Evolutionary conservation across 495 filamentous ascomycete species (phyloP), one percentile per base, ranked within the genome.

Genomic region (Hapsidospora chrysogenum): DNA sequence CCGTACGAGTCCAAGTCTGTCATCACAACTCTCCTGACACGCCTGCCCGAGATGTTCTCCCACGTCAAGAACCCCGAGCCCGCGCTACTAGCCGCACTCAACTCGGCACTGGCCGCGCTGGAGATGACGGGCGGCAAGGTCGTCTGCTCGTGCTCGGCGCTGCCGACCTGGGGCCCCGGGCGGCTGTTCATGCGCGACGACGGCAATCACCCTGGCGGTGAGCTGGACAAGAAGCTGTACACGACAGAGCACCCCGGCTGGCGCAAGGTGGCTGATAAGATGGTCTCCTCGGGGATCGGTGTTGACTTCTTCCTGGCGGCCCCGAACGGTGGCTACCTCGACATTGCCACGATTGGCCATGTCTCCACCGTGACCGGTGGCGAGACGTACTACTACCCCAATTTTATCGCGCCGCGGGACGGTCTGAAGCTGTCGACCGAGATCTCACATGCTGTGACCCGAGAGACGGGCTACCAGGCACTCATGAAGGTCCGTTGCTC

Each of bases 401-500:
- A 93, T 48, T 99, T 92, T 62, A 74, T 92, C 38, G 73, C 76
- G 9, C 81, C 80, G 4, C 72, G 89, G 10, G 89, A 99, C 51
- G 70, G 74, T 21, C 61, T 77, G 38, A 89, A 85, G 57, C 62
- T 96, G n/a, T 75, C 72, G 3, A 66, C 78, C 27, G 89, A 99
- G 54, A 68, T 99, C 43, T 69, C 74, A 37, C 89, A 95, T 48
- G 76, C 80, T 5, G 73, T 93, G n/a, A 84, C 74, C 2, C 66
- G 89, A 39, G 86, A 95, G 51, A 92, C 87, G 13, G 89, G 89
- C 18, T 99, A 87, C 50, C 87, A 95, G 58, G 84, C 85, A 6
- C 66, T 96, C 45, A 89, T 99, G 85, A 99, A 99, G 64, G 89
- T 96, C 35, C 78, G 89, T 29, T 99, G 89, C 57, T 93, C 85